These are phyloP conservation scores for Russula brevipes DNA, from an alignment of 768 basidiomycete species.

Conservation along the genomic window DNA sequence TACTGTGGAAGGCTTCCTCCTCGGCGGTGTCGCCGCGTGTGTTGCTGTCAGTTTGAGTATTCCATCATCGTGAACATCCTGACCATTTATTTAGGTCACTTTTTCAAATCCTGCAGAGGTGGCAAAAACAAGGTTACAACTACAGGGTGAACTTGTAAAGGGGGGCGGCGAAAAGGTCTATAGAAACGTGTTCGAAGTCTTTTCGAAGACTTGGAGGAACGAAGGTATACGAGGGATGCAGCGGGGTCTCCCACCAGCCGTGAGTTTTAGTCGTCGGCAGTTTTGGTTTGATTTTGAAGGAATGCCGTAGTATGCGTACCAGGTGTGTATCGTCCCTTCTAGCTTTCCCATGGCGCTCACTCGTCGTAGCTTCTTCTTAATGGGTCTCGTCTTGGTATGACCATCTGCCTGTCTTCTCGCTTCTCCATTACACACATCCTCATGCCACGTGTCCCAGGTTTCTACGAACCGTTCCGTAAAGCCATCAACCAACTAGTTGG, in stretches of 20 bases:
- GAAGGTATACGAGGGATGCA: slow-evolving; percentile 92
- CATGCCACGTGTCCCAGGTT: slow-evolving; percentile 48
- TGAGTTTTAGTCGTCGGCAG: slow-evolving; percentile 37
- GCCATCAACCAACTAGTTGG: slow-evolving; percentile 67
- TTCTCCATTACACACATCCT: slow-evolving; percentile 3
- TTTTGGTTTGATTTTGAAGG: slow-evolving; percentile 9
- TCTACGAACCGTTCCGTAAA: slow-evolving; percentile 89
- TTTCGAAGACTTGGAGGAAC: slow-evolving; percentile 81
- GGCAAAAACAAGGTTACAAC: slow-evolving; percentile 91
- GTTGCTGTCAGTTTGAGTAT: slow-evolving; percentile 59
- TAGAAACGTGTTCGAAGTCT: slow-evolving; percentile 80
- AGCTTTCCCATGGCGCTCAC: background rate
- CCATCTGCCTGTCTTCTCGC: background rate
- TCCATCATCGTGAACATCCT: background rate
- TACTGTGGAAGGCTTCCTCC: slow-evolving; percentile 76
- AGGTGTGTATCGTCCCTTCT: slow-evolving; percentile 49
- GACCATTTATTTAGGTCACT: slow-evolving; percentile 53
- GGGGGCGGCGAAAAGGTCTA: slow-evolving; percentile 71
- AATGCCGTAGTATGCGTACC: slow-evolving; percentile 72
- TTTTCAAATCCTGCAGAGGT: slow-evolving; percentile 79
- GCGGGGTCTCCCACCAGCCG: slow-evolving; percentile 85
- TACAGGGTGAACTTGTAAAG: slow-evolving; percentile 92
- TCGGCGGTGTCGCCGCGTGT: slow-evolving; percentile 88
- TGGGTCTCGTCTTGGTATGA: slow-evolving; percentile 77
- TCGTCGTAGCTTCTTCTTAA: slow-evolving; percentile 74